Percentiles rank a stretch among this genome's conserved stretches.
phyloP scores from a whole-genome alignment of 2,329 filamentous ascomycete genomes.

The Helicocarpus griseus region DNA sequence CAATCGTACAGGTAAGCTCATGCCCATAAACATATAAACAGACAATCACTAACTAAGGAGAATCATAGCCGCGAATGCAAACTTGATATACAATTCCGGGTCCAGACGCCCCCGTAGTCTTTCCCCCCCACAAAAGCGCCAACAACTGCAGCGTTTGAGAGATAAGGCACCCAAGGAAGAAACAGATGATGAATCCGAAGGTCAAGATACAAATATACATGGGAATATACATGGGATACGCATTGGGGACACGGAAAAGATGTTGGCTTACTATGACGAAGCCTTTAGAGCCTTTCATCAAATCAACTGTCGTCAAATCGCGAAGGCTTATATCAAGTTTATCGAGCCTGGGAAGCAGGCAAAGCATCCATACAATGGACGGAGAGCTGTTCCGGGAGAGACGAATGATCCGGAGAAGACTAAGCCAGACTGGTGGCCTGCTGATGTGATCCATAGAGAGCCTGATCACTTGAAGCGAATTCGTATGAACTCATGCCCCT shows the following conservation, averaged over 20 bases:
- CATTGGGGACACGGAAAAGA: conserved; percentile 30
- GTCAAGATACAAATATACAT: neutral
- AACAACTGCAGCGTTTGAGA: neutral
- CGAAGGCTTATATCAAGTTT: conserved; percentile 38
- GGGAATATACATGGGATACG: neutral
- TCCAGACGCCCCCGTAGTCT: no score
- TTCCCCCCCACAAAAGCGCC: neutral
- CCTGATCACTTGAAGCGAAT: conserved; percentile 40
- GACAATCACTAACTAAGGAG: no score
- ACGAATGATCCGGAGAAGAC: conserved; percentile 35
- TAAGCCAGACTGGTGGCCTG: conserved; percentile 38
- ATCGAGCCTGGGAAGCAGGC: conserved; percentile 40
- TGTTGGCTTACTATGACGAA: conserved; percentile 31
- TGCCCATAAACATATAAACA: no score
- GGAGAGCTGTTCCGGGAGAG: conserved; percentile 28
- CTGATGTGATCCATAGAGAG: conserved; percentile 37
- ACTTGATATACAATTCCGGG: no score
- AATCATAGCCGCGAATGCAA: no score
- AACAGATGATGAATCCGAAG: neutral
- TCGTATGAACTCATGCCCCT: conserved; percentile 23
- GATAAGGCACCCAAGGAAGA: neutral
- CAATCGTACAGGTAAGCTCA: neutral
- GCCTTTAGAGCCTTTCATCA: conserved; percentile 37
- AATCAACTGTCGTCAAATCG: conserved; percentile 35
- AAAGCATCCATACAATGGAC: conserved; percentile 40